Base-by-base conservation (phyloP, 345 rosid species). In the Draba incana region DNA sequence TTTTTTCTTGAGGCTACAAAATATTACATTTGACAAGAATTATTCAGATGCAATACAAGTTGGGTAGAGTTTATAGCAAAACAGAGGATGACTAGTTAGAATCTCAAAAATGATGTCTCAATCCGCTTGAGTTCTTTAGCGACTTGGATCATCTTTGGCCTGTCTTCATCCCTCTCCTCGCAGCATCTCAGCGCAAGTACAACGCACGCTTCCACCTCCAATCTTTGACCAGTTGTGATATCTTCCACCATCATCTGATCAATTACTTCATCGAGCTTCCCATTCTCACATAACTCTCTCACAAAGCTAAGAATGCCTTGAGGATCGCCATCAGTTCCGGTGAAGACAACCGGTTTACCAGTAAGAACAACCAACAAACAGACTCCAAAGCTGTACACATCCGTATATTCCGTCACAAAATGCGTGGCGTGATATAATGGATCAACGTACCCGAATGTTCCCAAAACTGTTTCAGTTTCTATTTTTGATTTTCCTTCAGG, bases 131-230 rank as follows among this genome's bases (percentile, higher is more conserved):
- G 70, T 20, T 63, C 65, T 20, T 72, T 57, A 16, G 76, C 70
- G 20, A 72, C 70, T n/a, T 64, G 64, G 14, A 72, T 64, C 76
- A 72, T 72, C 45, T 64, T 64, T n/a, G 76, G 76, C 48, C 64
- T 64, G 44, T 64, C 55, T 71, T 54, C 56, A 37, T 46, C 62
- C 16, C 45, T 44, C 23, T 14, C 12, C 41, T 62, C 59, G 3
- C 76, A 72, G 16, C 69, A 71, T 15, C 69, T 71, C 42, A 62
- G 11, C 3, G 77, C 67, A 13, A 73, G 41, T 2, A 8, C 28
- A 20, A 65, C 6, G 58, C 53, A 65, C 0, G 52, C 45, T 58
- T 57, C 66, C 45, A 72, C 37, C 7, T 9, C 66, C 64, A 57
- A 62, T 33, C 64, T 56, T 45, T 62, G 57, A 5, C 11, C 66